phyloP scores from a whole-genome alignment of 768 basidiomycete species.

The Mycena venus region DNA sequence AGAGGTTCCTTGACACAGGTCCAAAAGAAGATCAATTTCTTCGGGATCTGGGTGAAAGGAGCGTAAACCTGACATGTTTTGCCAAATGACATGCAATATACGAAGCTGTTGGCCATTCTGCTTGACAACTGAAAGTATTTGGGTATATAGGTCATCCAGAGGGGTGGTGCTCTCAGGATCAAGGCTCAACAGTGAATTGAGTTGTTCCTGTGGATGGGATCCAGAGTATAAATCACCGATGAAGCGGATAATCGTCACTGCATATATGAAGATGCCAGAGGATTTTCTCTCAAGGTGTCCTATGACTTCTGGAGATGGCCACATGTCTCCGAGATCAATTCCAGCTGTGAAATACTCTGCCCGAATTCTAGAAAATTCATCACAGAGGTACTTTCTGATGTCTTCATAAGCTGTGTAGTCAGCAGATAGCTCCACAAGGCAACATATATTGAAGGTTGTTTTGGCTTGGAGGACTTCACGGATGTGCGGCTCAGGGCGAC shows the following conservation, averaged over 20 bases:
- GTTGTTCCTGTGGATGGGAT: no score
- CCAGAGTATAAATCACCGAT: not conserved
- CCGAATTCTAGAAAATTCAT: not conserved
- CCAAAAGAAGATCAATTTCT: no score
- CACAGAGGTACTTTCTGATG: not conserved
- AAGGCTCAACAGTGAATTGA: no score
- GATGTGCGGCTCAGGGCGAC: conserved; percentile 13
- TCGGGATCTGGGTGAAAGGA: not conserved
- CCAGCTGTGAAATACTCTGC: not conserved
- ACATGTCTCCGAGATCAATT: not conserved
- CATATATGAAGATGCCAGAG: conserved; percentile 15
- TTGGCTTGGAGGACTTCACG: not conserved
- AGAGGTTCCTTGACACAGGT: not conserved
- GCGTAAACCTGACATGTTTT: no score
- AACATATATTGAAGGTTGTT: not conserved
- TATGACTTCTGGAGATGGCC: not conserved
- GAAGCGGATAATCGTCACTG: conserved; percentile 1
- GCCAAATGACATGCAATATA: not conserved
- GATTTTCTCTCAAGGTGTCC: not conserved
- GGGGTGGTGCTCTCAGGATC: no score
- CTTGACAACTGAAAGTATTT: no score
- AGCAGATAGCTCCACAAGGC: not conserved
- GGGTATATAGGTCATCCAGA: no score
- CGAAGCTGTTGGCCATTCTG: not conserved
- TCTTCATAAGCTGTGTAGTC: not conserved